Base-by-base conservation (phyloP, 345 rosid species). In the Adansonia digitata region DNA sequence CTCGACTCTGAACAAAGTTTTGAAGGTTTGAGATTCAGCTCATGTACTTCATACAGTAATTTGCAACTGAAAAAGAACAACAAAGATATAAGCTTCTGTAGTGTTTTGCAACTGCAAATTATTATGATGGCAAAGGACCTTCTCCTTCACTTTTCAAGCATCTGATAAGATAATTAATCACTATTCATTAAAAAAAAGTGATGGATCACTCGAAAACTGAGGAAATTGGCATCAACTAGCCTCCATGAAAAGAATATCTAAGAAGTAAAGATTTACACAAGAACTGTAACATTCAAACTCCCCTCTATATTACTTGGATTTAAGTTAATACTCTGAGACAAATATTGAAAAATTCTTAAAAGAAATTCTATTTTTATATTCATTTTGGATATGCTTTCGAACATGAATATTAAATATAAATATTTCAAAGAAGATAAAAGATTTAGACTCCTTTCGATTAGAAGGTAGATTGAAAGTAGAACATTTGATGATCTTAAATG, bases 1-100 rank as follows among this genome's bases (percentile, higher is more conserved):
- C 11, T 64, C 48, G 40, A 45, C 62, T 77, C 24, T 24, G 24
- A 75, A 59, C 52, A 61, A 74, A 46, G 42, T 52, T 24, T 24
- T 52, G 43, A 13, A 31, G 31, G 49, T 22, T 17, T 17, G 35
- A 48, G 37, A 60, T 73, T 57, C 39, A 40, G 62, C 42, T n/a
- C n/a, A n/a, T n/a, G n/a, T n/a, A n/a, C n/a, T 42, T 46, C 18
- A 59, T 59, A 39, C 53, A 69, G 57, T 51, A 70, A 51, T 31
- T 11, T 51, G 29, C 73, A 70, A n/a, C n/a, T n/a, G n/a, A n/a
- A n/a, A n/a, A n/a, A n/a, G n/a, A n/a, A n/a, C n/a, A n/a, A n/a
- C n/a, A n/a, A n/a, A n/a, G n/a, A n/a, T n/a, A n/a, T n/a, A n/a
- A n/a, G n/a, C n/a, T n/a, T n/a, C n/a, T n/a, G n/a, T n/a, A n/a